phyloP scores from a whole-genome alignment of 305 asterid species.

The Solanum hybrid region DNA sequence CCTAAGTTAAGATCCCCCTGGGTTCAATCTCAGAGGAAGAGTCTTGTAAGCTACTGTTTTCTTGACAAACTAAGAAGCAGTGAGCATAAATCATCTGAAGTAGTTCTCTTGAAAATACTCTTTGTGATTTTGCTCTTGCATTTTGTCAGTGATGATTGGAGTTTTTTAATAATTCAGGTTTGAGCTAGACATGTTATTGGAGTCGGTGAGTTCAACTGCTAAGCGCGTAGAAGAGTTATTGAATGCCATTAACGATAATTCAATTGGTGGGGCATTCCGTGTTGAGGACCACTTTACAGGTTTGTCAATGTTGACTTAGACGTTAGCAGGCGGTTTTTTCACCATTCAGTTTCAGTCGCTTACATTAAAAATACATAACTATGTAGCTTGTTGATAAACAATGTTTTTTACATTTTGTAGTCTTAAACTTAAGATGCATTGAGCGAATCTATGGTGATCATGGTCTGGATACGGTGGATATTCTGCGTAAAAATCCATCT shows the following conservation, averaged over 20 bases:
- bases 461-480: conserved; percentile 95
- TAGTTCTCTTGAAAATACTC: background rate
- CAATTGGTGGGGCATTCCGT: conserved; percentile 47
- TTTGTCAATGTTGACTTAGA: conserved; percentile 18
- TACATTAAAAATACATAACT: background rate
- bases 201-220: conserved; percentile 77
- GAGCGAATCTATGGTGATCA: conserved; percentile 99
- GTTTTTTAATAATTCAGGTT: conserved; percentile 42
- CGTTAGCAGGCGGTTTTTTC: background rate
- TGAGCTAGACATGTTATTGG: conserved; percentile 97
- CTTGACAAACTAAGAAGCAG: background rate
- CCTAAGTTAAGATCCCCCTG: background rate
- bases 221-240: conserved; percentile 83
- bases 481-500: conserved; percentile 80
- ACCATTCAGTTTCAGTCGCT: background rate
- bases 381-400: conserved; percentile 11
- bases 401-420: conserved; percentile 28
- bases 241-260: conserved; percentile 51
- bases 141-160: conserved; percentile 11
- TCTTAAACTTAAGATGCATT: conserved; percentile 82
- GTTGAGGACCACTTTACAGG: conserved; percentile 90
- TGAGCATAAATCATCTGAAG: background rate
- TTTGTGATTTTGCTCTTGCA: conserved; percentile 8
- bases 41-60: conserved; percentile 4
- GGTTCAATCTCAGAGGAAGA: background rate